These are phyloP conservation scores for Termitomyces sp. DNA, from an alignment of 768 basidiomycete genomes.

Conservation along the genomic window DNA sequence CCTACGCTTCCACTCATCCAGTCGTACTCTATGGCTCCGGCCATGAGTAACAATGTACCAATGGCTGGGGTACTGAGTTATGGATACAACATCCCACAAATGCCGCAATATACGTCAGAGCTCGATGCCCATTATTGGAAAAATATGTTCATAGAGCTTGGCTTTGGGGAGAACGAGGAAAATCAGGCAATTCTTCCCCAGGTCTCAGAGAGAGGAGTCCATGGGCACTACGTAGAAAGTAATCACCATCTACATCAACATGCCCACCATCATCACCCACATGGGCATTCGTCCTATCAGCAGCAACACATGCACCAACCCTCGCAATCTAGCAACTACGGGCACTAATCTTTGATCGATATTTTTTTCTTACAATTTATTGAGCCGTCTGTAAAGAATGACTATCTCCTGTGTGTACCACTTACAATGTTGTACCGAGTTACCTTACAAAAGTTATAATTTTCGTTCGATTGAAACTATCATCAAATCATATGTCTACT, in stretches of 20 bases:
- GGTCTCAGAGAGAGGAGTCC: conserved; percentile 16
- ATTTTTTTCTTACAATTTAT: conserved; percentile 5
- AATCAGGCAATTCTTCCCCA: conserved; percentile 19
- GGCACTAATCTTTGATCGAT: conserved; percentile 20
- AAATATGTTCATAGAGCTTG: conserved; percentile 71
- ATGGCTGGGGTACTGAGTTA: conserved; percentile 19
- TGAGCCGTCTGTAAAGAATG: background rate
- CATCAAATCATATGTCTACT: conserved; percentile 38
- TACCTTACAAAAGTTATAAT: conserved; percentile 3
- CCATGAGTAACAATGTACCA: conserved; percentile 1
- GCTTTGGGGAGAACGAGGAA: conserved; percentile 50
- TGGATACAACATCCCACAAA: conserved; percentile 29
- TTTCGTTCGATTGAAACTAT: background rate
- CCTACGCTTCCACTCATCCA: conserved; percentile 13
- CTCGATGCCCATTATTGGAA: conserved; percentile 70
- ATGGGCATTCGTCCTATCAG: conserved; percentile 24
- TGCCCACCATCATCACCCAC: conserved; percentile 20
- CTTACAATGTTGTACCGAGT: background rate
- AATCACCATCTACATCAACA: conserved; percentile 16
- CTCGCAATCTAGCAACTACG: conserved; percentile 22
- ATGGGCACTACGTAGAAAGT: conserved; percentile 21
- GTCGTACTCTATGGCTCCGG: background rate
- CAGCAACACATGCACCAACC: conserved; percentile 22
- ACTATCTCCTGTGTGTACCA: conserved; percentile 2
- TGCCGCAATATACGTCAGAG: conserved; percentile 42